Conservation (phyloP, 805 yeast genomes). For the Metschnikowia peoriensis region DNA sequence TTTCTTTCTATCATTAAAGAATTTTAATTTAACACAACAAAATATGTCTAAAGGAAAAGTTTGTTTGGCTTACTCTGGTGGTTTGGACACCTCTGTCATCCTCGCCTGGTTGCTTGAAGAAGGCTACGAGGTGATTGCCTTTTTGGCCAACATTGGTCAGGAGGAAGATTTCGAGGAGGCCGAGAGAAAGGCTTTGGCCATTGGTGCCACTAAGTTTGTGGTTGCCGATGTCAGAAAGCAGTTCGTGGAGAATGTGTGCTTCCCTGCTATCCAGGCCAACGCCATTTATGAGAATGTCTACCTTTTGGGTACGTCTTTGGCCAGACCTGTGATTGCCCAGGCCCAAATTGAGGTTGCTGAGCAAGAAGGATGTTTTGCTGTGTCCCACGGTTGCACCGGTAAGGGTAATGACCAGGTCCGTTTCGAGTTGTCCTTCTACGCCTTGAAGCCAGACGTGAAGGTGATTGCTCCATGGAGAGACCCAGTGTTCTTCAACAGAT, state of each 20-base stretch:
- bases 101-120: constrained; percentile 97
- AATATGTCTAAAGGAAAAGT: constrained; percentile 96
- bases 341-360: constrained; percentile 98
- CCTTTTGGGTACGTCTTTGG: constrained; percentile 94
- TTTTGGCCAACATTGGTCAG: constrained; percentile 98
- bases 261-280: constrained; percentile 96
- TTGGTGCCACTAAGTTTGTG: constrained; percentile 96
- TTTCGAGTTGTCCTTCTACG: constrained; percentile 95
- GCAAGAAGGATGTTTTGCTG: constrained; percentile 97
- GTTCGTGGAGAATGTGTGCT: constrained; percentile 87
- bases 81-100: constrained; percentile 96
- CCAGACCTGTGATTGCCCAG: constrained; percentile 98
- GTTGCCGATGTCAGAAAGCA: constrained; percentile 93
- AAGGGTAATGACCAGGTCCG: constrained; percentile 99
- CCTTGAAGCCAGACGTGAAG: constrained; percentile 93
- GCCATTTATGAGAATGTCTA: constrained; percentile 98
- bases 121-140: constrained; percentile 97
- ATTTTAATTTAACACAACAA: not conserved
- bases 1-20: not conserved
- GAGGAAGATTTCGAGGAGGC: constrained; percentile 99
- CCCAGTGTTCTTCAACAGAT: constrained; percentile 89
- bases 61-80: constrained; percentile 98
- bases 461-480: constrained; percentile 99
- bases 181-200: constrained; percentile 89
- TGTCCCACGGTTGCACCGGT: constrained; percentile 99